A percentile compares a stretch with the other conserved stretches of the same genome.
Conservation (phyloP, 495 filamentous ascomycete species). For the Hypoxylon trugodes region DNA sequence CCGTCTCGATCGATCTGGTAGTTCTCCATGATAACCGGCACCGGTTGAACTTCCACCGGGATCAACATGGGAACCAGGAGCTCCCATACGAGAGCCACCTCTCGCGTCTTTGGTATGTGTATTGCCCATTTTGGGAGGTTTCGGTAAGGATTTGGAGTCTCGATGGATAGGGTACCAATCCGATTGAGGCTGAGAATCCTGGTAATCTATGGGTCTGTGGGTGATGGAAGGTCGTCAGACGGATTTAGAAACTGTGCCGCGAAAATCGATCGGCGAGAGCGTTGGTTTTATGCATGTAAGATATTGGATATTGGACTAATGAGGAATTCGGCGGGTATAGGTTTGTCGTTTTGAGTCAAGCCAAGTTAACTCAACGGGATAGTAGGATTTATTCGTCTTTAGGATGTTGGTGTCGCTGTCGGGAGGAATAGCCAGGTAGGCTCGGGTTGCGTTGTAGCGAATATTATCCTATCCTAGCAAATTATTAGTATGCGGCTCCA, state of each 20-base stretch:
- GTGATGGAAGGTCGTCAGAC: background rate
- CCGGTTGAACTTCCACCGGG: slow-evolving; percentile 45
- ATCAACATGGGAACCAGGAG: slow-evolving; percentile 44
- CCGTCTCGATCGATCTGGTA: slow-evolving; percentile 41
- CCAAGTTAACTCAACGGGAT: background rate
- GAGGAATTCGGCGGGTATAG: background rate
- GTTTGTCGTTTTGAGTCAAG: background rate
- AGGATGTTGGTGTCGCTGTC: slow-evolving; percentile 7
- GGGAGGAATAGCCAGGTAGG: background rate
- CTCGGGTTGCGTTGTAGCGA: slow-evolving; percentile 7
- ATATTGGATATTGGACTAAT: slow-evolving; percentile 3
- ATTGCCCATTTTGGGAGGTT: slow-evolving; percentile 61
- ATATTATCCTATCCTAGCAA: slow-evolving; percentile 15
- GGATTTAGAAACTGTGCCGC: background rate
- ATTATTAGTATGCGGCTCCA: slow-evolving; percentile 15
- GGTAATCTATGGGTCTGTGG: background rate
- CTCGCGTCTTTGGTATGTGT: slow-evolving; percentile 68
- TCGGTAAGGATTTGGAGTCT: background rate
- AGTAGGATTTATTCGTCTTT: background rate
- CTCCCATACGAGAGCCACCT: slow-evolving; percentile 51
- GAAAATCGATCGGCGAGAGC: slow-evolving; percentile 11
- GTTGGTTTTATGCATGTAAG: slow-evolving; percentile 15
- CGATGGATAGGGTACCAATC: background rate
- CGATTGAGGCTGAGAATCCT: background rate
- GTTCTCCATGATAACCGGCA: slow-evolving; percentile 50